Conservation (phyloP, 2,329 filamentous ascomycete genomes). For the Lomentospora prolificans region DNA sequence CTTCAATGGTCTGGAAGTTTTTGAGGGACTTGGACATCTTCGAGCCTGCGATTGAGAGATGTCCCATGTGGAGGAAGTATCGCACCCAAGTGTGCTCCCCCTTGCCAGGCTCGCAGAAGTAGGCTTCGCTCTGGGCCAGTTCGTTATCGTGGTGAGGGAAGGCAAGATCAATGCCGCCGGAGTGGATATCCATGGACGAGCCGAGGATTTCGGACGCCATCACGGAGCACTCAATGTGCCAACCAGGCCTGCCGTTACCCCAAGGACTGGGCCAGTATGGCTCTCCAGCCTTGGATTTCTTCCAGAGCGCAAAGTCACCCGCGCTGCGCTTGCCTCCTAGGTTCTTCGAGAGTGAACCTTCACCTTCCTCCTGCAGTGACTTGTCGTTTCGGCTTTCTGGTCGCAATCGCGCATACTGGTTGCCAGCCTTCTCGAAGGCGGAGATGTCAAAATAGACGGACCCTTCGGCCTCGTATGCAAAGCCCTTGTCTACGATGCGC, state of each 20-base stretch:
- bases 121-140: conserved; percentile 82
- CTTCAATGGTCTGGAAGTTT: conserved; percentile 89
- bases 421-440: conserved; percentile 74
- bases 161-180: conserved; percentile 80
- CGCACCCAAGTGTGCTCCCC: conserved; percentile 73
- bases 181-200: conserved; percentile 61
- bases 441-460: conserved; percentile 92
- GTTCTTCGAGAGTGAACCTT: conserved; percentile 64
- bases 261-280: conserved; percentile 83
- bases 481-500: conserved; percentile 73
- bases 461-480: conserved; percentile 71
- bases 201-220: conserved; percentile 91
- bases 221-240: conserved; percentile 95
- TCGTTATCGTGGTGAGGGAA: conserved; percentile 95
- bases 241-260: conserved; percentile 81
- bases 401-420: conserved; percentile 75
- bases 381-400: conserved; percentile 81
- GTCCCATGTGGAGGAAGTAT: conserved; percentile 93
- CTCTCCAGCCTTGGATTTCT: conserved; percentile 83
- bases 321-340: conserved; percentile 59
- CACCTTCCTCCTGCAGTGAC: conserved; percentile 75
- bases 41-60: conserved; percentile 71
- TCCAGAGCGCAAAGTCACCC: conserved; percentile 90
- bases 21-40: conserved; percentile 97
- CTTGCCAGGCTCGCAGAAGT: conserved; percentile 49